Percentiles rank a stretch among this genome's conserved stretches.
Evolutionary conservation across 1,284 basidiomycete genomes (phyloP).

Genomic region (Rugosomyces carneus): DNA sequence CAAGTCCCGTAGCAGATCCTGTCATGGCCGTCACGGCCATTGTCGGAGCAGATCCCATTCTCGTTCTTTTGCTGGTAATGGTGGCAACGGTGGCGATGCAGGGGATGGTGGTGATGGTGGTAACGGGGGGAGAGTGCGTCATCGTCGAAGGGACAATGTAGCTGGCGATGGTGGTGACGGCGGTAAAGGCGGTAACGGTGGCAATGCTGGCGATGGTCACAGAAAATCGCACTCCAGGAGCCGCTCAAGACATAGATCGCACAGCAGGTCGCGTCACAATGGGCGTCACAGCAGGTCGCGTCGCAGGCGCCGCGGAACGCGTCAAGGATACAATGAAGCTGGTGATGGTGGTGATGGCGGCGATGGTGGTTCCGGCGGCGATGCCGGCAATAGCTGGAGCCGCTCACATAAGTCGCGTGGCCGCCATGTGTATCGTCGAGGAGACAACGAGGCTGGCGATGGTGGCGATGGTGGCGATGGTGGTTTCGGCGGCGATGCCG

Average conservation of each 20-base stretch:
- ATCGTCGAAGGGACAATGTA: too few relatives aligned
- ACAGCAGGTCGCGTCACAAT: too few relatives aligned
- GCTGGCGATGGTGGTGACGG: neutral
- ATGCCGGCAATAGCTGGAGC: conserved; percentile 10
- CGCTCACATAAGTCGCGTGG: conserved; percentile 19
- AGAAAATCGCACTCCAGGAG: too few relatives aligned
- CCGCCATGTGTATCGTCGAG: conserved; percentile 21
- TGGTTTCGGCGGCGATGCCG: conserved; percentile 9
- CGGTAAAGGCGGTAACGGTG: neutral
- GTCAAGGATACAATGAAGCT: conserved; percentile 1
- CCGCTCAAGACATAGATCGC: too few relatives aligned
- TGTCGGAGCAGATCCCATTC: too few relatives aligned
- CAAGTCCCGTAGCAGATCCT: too few relatives aligned
- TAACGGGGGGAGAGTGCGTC: neutral
- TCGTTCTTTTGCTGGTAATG: neutral
- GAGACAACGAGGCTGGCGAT: neutral
- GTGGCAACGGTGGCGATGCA: neutral
- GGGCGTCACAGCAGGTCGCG: too few relatives aligned
- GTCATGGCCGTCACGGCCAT: too few relatives aligned
- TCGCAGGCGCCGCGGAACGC: conserved; percentile 26
- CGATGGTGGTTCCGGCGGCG: conserved; percentile 5
- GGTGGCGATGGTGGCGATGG: conserved; percentile 6
- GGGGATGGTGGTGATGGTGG: too few relatives aligned
- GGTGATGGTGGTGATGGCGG: conserved; percentile 7
- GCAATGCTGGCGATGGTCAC: too few relatives aligned